Conservation (phyloP, 2,329 filamentous ascomycete species). For the Hypoxylon sp. region DNA sequence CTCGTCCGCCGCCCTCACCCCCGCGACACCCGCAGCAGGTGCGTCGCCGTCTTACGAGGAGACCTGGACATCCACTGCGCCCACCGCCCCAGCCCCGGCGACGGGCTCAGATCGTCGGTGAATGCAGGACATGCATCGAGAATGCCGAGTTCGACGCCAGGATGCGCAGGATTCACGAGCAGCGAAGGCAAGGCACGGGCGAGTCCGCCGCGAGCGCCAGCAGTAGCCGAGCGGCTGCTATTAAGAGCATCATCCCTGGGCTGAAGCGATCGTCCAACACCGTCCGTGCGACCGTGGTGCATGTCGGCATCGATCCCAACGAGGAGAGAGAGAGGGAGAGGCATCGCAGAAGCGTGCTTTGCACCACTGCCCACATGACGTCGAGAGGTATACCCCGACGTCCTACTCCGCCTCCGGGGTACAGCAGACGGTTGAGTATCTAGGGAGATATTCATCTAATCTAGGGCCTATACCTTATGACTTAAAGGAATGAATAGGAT, state of each 20-base stretch:
- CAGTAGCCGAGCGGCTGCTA: constrained; percentile 20
- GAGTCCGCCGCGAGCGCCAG: constrained; percentile 21
- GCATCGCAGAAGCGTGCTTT: constrained; percentile 20
- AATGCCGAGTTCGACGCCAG: constrained; percentile 46
- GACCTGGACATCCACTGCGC: constrained; percentile 44
- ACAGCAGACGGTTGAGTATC: constrained; percentile 39
- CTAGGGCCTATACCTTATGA: background rate
- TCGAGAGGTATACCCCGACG: constrained; percentile 29
- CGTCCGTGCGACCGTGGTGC: constrained; percentile 38
- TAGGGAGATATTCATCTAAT: constrained; percentile 10
- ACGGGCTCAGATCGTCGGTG: constrained; percentile 49
- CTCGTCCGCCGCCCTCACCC: constrained; percentile 23
- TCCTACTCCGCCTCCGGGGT: constrained; percentile 44
- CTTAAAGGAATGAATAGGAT: constrained; percentile 6
- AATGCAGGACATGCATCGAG: constrained; percentile 50
- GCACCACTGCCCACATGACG: constrained; percentile 19
- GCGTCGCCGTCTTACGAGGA: constrained; percentile 47
- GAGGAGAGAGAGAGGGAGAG: background rate
- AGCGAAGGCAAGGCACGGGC: constrained; percentile 23
- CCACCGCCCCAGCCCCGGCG: constrained; percentile 36
- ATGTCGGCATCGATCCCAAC: constrained; percentile 29
- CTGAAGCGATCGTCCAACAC: constrained; percentile 37
- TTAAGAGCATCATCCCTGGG: constrained; percentile 43
- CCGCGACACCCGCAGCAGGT: constrained; percentile 21
- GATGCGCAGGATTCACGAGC: constrained; percentile 40